phyloP scores from a whole-genome alignment of 768 basidiomycete genomes.

The Tricholoma furcatifolium region DNA sequence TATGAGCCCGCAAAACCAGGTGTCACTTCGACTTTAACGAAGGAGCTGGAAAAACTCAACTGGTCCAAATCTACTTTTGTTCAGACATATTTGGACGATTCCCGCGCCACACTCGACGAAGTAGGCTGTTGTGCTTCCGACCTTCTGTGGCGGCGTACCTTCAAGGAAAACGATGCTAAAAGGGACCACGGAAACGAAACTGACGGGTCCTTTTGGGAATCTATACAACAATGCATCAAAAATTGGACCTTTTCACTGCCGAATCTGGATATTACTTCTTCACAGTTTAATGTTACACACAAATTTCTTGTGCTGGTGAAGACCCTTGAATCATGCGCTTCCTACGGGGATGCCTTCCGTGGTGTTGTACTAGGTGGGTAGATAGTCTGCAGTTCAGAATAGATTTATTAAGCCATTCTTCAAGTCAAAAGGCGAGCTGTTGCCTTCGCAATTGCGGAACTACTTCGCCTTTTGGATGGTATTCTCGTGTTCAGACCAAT shows the following conservation, averaged over 20 bases:
- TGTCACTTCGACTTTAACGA: constrained; percentile 39
- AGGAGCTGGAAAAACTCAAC: constrained; percentile 46
- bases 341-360: constrained; percentile 57
- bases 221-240: constrained; percentile 43
- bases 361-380: constrained; percentile 63
- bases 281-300: constrained; percentile 64
- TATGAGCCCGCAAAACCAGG: constrained; percentile 43
- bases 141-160: constrained; percentile 61
- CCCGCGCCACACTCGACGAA: constrained; percentile 46
- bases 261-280: constrained; percentile 53
- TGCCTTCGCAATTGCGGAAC: constrained; percentile 57
- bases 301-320: constrained; percentile 66
- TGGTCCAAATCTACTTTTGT: constrained; percentile 32
- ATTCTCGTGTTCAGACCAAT: constrained; percentile 56
- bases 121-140: constrained; percentile 71
- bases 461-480: constrained; percentile 54
- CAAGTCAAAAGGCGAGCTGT: constrained; percentile 53
- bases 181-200: constrained; percentile 37
- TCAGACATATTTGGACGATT: constrained; percentile 43
- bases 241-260: constrained; percentile 68
- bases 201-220: constrained; percentile 21
- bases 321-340: constrained; percentile 52
- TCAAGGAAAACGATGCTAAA: constrained; percentile 39
- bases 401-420: constrained; percentile 9
- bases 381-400: background rate